A percentile compares a stretch with the other conserved stretches of the same genome.
Evolutionary conservation across 1,284 basidiomycete genomes (phyloP).

Genomic region (Afroboletus lepidellus): DNA sequence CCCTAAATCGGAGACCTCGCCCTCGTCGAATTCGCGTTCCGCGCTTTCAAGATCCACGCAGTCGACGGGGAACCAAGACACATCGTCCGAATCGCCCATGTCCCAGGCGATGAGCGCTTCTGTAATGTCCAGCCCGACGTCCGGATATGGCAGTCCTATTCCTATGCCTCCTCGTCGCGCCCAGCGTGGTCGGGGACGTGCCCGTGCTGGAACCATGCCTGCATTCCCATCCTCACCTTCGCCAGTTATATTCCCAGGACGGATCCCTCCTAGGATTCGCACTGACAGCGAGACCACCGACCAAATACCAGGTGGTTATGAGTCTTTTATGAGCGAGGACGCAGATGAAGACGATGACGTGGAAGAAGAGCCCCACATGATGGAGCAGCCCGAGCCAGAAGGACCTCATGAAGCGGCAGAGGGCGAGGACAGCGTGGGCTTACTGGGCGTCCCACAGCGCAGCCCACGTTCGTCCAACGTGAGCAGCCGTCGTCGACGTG

Average conservation of each 20-base stretch:
- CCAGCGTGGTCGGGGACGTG: conserved; percentile 41
- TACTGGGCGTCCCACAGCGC: conserved; percentile 47
- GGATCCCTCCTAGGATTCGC: conserved; percentile 36
- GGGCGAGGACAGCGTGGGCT: conserved; percentile 67
- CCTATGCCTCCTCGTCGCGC: conserved; percentile 75
- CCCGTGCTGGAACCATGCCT: conserved; percentile 53
- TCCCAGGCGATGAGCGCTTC: conserved; percentile 31
- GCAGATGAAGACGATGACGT: conserved; percentile 42
- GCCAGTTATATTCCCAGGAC: conserved; percentile 43
- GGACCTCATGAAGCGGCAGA: conserved; percentile 61
- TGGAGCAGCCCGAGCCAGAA: conserved; percentile 53
- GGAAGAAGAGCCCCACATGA: conserved; percentile 41
- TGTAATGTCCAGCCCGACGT: conserved; percentile 35
- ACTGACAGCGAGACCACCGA: conserved; percentile 45
- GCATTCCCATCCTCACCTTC: conserved; percentile 43
- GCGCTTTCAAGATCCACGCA: conserved; percentile 45
- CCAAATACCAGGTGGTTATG: conserved; percentile 28
- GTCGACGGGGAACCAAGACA: conserved; percentile 57
- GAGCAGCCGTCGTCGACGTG: conserved; percentile 38
- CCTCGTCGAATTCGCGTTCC: conserved; percentile 44
- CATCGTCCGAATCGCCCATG: conserved; percentile 50
- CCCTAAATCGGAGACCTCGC: conserved; percentile 35
- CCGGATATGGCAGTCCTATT: conserved; percentile 46
- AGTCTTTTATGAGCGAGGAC: conserved; percentile 37
- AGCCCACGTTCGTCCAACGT: conserved; percentile 59